These are phyloP conservation scores for Saxophila tyrrhenica DNA, from an alignment of 495 filamentous ascomycete genomes.

Conservation along the genomic window DNA sequence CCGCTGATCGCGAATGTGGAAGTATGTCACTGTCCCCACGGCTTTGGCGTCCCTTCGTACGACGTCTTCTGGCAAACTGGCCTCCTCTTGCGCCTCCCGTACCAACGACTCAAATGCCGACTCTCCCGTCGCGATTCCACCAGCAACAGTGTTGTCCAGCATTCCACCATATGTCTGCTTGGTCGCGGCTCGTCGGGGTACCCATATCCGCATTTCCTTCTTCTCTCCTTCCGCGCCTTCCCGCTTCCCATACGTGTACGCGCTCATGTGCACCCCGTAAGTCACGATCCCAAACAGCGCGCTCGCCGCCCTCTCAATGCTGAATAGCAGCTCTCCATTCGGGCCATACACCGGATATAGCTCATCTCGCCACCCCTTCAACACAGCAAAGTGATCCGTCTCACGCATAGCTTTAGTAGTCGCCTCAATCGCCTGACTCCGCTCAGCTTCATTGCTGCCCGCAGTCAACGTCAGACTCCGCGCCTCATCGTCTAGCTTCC, in stretches of 20 bases:
- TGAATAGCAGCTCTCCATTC: slow-evolving; percentile 51
- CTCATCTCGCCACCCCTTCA: slow-evolving; percentile 81
- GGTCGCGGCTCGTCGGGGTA: slow-evolving; percentile 57
- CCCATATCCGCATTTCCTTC: slow-evolving; percentile 66
- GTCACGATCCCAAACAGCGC: slow-evolving; percentile 76
- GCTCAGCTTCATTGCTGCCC: slow-evolving; percentile 27
- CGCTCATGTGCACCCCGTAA: slow-evolving; percentile 86
- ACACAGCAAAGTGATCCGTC: slow-evolving; percentile 53
- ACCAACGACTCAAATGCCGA: slow-evolving; percentile 65
- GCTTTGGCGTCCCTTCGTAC: slow-evolving; percentile 47
- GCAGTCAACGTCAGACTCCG: slow-evolving; percentile 25
- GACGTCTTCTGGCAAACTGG: slow-evolving; percentile 60
- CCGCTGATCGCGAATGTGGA: slow-evolving; percentile 62
- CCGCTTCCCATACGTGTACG: slow-evolving; percentile 42
- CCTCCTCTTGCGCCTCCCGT: slow-evolving; percentile 82
- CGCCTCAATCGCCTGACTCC: slow-evolving; percentile 46
- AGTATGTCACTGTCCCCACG: slow-evolving; percentile 70
- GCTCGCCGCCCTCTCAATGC: slow-evolving; percentile 66
- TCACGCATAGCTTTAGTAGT: slow-evolving; percentile 54
- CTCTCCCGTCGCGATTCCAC: slow-evolving; percentile 74
- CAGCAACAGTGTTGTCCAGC: slow-evolving; percentile 91
- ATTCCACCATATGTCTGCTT: slow-evolving; percentile 82
- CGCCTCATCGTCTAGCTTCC: slow-evolving; percentile 27
- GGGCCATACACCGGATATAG: slow-evolving; percentile 71
- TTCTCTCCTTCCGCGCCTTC: slow-evolving; percentile 23